These are phyloP conservation scores for Bryoglossum gracile DNA, from an alignment of 495 filamentous ascomycete genomes.

Conservation along the genomic window DNA sequence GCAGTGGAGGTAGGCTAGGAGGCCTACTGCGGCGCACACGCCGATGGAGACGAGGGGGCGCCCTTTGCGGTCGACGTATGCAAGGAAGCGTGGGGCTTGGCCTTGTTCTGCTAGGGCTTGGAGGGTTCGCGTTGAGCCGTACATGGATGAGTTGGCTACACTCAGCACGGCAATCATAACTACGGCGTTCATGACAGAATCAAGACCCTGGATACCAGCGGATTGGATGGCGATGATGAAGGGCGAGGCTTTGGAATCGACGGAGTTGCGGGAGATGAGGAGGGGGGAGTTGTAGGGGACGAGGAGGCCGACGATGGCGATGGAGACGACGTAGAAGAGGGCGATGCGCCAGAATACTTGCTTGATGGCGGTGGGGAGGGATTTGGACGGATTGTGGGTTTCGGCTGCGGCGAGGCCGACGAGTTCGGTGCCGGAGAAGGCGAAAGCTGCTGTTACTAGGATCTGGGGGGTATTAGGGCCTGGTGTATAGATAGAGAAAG, in stretches of 20 bases:
- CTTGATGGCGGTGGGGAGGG: constrained; percentile 78
- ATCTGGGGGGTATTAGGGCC: too few species aligned
- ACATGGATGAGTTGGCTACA: constrained; percentile 85
- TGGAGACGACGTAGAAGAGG: constrained; percentile 72
- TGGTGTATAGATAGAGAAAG: too few species aligned
- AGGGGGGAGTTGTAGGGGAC: constrained; percentile 58
- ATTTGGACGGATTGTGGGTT: constrained; percentile 78
- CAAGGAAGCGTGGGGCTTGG: constrained; percentile 69
- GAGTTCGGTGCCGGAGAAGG: constrained; percentile 86
- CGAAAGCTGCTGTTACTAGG: constrained; percentile 87
- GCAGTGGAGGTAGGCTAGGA: constrained; percentile 74
- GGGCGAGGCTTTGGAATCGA: constrained; percentile 70
- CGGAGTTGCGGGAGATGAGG: constrained; percentile 50
- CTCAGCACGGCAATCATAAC: constrained; percentile 86
- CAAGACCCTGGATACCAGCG: constrained; percentile 69
- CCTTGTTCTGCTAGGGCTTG: constrained; percentile 79
- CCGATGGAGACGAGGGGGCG: constrained; percentile 72
- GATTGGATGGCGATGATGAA: constrained; percentile 85
- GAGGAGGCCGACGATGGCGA: constrained; percentile 65
- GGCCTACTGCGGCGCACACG: constrained; percentile 59
- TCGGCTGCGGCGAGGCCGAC: constrained; percentile 88
- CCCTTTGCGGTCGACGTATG: constrained; percentile 77
- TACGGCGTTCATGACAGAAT: constrained; percentile 83
- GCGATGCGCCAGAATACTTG: constrained; percentile 94
- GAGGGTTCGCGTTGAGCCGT: constrained; percentile 78